Evolutionary conservation across 352 stramenopile species (phyloP).

Genomic region (Globisporangium nunn): DNA sequence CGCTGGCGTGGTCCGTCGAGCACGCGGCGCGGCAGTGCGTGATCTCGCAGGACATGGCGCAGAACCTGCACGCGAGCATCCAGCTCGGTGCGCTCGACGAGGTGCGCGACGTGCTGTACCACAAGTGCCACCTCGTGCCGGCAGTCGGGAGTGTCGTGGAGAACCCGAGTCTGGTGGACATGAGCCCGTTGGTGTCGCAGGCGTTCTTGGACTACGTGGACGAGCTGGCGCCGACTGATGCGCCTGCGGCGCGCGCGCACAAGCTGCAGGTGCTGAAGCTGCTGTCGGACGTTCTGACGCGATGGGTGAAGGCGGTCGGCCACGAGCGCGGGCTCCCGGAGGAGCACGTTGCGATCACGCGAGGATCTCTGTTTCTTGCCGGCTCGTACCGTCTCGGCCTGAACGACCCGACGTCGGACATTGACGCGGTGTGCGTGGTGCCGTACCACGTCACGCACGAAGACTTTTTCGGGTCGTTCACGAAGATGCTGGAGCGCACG

Average conservation of each 20-base stretch:
- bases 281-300: slow-evolving; percentile 61
- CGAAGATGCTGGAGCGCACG: slow-evolving; percentile 51
- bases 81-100: slow-evolving; percentile 52
- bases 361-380: slow-evolving; percentile 69
- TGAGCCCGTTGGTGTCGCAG: slow-evolving; percentile 24
- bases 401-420: slow-evolving; percentile 73
- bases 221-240: slow-evolving; percentile 45
- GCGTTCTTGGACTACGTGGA: slow-evolving; percentile 56
- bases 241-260: slow-evolving; percentile 33
- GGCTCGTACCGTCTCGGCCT: slow-evolving; percentile 85
- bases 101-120: slow-evolving; percentile 73
- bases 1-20: slow-evolving; percentile 63
- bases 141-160: slow-evolving; percentile 61
- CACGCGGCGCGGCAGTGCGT: slow-evolving; percentile 56
- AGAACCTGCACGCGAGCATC: slow-evolving; percentile 60
- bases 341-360: slow-evolving; percentile 69
- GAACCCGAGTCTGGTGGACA: slow-evolving; percentile 22
- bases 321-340: slow-evolving; percentile 54
- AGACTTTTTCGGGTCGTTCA: slow-evolving; percentile 85
- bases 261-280: slow-evolving; percentile 68
- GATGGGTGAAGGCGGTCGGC: slow-evolving; percentile 74
- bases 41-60: slow-evolving; percentile 56
- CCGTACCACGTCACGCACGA: slow-evolving; percentile 77
- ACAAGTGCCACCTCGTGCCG: slow-evolving; percentile 73
- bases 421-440: slow-evolving; percentile 77